A percentile compares a stretch with the other conserved stretches of the same genome.
These are phyloP conservation scores for Aspergillus sp. DNA, from an alignment of 2,329 filamentous ascomycete species.

Conservation along the genomic window DNA sequence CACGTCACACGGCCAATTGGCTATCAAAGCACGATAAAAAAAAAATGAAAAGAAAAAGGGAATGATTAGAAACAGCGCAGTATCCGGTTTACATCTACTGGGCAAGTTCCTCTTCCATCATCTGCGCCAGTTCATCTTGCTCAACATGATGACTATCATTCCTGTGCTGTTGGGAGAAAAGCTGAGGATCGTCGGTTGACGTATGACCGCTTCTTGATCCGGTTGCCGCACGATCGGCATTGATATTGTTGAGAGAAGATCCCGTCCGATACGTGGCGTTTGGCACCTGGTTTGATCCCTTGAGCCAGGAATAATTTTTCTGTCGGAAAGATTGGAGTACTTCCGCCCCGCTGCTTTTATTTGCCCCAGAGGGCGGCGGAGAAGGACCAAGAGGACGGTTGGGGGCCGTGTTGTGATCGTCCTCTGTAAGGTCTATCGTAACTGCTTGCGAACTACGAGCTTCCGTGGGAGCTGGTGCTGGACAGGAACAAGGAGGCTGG, in stretches of 20 bases:
- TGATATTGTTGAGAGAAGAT: not conserved
- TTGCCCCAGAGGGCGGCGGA: not conserved
- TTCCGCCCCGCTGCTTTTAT: slow-evolving; percentile 5
- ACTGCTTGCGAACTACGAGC: slow-evolving; percentile 2
- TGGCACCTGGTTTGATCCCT: slow-evolving; percentile 4
- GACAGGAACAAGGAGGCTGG: not conserved
- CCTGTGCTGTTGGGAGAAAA: not conserved
- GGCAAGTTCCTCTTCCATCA: slow-evolving; percentile 22
- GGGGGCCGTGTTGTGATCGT: slow-evolving; percentile 6
- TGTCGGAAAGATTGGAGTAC: slow-evolving; percentile 20
- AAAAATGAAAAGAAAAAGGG: not conserved
- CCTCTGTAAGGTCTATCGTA: slow-evolving; percentile 17
- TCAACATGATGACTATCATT: not conserved
- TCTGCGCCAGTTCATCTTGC: slow-evolving; percentile 19
- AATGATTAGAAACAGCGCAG: too few species aligned
- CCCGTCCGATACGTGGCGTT: not conserved
- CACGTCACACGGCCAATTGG: not conserved
- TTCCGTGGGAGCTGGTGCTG: not conserved
- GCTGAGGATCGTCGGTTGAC: not conserved
- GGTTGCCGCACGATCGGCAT: not conserved
- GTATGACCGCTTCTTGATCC: not conserved
- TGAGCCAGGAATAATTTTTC: slow-evolving; percentile 28
- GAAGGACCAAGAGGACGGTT: not conserved
- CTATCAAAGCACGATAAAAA: not conserved
- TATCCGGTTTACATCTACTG: not conserved